Base-by-base conservation (phyloP, 2,329 filamentous ascomycete species). In the Epichloe sp. region DNA sequence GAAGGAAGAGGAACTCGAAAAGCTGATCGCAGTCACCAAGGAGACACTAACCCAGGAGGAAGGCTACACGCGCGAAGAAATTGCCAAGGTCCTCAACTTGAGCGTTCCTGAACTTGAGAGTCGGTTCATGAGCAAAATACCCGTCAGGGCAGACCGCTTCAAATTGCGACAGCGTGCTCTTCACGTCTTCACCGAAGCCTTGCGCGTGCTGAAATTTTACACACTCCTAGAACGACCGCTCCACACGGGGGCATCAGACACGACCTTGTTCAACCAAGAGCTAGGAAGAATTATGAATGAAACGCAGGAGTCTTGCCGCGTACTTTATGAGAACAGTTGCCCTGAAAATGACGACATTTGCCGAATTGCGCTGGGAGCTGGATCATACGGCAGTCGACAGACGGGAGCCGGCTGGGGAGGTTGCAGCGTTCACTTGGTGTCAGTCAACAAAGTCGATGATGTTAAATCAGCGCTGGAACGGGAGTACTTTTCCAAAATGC, bases 401-500 rank as follows among this genome's bases (percentile, higher is more conserved):
- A 97, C 91, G 0, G 93, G 93, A 40, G 93, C 93, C 0, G 93
- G 93, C 3, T 98, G 93, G 93, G 93, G 93, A 55, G 93, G 93
- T 2, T 97, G 93, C 71, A 93, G 82, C 54, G 91, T 98, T 52
- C 93, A 98, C 70, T 77, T 98, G 52, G 85, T 97, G 49, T 86
- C 91, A 0, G 86, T 82, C 52, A 79, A 88, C 61, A 91, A 85
- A 68, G 85, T 96, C 0, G 82, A 84, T 5, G 79, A 73, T 26
- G 86, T 98, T 21, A 88, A 79, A 65, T 75, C 79, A 60, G 87
- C 87, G 5, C 82, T 93, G 77, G 80, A 86, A 60, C 77, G 77
- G 55, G 82, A 89, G 63, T 98, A 97, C 66, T 97, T 94, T 67
- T 71, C 77, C 51, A 85, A 84, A 71, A 77, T 77, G 58, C 63